Evolutionary conservation across 169 alveolate species (phyloP), one percentile per base, ranked within the genome.

Genomic region (Plasmodium fragile): DNA sequence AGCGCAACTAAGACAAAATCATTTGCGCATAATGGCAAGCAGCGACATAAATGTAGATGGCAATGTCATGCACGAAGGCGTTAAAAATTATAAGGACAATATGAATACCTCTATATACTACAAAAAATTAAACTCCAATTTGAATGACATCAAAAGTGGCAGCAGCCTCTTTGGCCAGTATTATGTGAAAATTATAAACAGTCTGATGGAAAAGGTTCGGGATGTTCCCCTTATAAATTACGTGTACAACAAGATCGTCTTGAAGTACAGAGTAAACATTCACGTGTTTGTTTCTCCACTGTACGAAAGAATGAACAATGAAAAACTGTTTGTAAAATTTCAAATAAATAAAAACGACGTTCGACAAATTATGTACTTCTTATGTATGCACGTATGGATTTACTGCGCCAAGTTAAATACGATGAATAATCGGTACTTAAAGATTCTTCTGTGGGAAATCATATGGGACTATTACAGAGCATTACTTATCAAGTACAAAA

Each of bases 401-500:
- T 87, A 87, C 78, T 87, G 89, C 45, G 89, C 83, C 32, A 87
- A 71, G 32, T 75, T 87, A 87, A 87, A 87, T 45, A 36, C 45
- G 71, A 53, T 87, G 81, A 87, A 87, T 77, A 75, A 87, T 79
- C 80, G 69, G 7, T 53, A 77, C 55, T 55, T 87, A 36, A 87
- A 87, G 49, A 53, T 87, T 39, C 81, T 87, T 53, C 34, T 87
- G 80, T 87, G 85, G 89, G 93, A 87, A 87, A 77, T 77, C 18
- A 87, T 87, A 87, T 87, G 93, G 93, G 93, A 87, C 43, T 87
- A 77, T 87, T 87, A 87, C 53, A 87, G 93, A 49, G 93, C 89
- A 11, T 87, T 87, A 78, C 82, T 87, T 69, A 87, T 87, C 39
- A 75, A 87, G 45, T 87, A 77, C 49, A 87, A 87, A 87, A 78